Conservation (phyloP, 371 early-diverging fungal genomes). For the Dichotomocladium elegans region DNA sequence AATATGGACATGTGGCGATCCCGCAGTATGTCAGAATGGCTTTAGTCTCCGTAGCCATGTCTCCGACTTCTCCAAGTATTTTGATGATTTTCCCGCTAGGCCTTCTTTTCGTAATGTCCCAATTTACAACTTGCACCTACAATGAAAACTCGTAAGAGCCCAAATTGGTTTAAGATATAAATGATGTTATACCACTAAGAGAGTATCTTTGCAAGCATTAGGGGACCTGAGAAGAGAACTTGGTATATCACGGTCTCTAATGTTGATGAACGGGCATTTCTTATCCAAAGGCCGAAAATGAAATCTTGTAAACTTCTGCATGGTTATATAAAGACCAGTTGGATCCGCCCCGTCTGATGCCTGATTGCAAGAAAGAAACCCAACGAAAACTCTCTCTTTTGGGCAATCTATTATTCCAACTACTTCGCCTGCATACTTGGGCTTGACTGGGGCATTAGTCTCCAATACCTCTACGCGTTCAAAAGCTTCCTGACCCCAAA, state of each 20-base stretch:
- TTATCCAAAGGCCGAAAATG: conserved; percentile 67
- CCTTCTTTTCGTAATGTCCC: conserved; percentile 43
- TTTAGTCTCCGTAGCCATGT: conserved; percentile 51
- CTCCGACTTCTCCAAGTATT: conserved; percentile 53
- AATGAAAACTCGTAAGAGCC: background rate
- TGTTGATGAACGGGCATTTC: conserved; percentile 53
- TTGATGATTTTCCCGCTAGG: conserved; percentile 48
- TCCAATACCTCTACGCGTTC: conserved; percentile 17
- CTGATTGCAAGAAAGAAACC: no score
- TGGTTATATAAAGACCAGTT: no score
- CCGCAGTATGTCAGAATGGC: conserved; percentile 49
- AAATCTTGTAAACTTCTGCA: no score
- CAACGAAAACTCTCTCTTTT: conserved; percentile 4
- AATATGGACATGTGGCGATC: conserved; percentile 32
- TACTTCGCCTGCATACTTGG: conserved; percentile 52
- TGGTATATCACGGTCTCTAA: conserved; percentile 27
- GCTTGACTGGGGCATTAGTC: conserved; percentile 18
- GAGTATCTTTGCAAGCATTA: background rate
- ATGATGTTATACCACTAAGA: background rate
- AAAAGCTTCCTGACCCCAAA: background rate
- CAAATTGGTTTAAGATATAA: background rate
- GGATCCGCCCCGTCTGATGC: no score
- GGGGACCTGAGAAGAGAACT: conserved; percentile 4
- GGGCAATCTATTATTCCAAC: conserved; percentile 53
- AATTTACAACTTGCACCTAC: conserved; percentile 30